Conservation (phyloP, 192 early-diverging fungal species). For the Rhizophagus clarus region DNA sequence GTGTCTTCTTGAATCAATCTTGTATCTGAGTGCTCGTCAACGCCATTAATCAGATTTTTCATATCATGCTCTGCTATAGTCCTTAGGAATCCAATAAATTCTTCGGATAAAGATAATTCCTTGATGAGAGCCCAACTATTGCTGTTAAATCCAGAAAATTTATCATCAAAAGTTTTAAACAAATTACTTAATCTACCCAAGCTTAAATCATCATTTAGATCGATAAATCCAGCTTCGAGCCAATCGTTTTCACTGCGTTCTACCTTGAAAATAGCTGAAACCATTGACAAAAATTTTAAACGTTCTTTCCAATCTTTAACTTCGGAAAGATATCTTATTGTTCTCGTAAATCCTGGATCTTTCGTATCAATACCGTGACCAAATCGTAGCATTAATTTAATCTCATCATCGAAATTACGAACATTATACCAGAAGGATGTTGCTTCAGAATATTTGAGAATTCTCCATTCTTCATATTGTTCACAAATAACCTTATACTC, state of each 20-base stretch:
- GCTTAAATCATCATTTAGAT: not conserved
- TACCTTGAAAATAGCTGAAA: not conserved
- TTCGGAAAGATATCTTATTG: not conserved
- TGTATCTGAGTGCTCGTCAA: conserved; percentile 32
- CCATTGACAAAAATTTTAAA: not conserved
- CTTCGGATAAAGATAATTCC: not conserved
- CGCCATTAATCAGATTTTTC: conserved; percentile 35
- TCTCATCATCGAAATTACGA: not conserved
- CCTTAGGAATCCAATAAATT: not conserved
- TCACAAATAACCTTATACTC: not conserved
- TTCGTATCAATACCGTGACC: not conserved
- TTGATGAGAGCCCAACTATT: not conserved
- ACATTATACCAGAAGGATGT: conserved; percentile 17
- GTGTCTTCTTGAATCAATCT: conserved; percentile 31
- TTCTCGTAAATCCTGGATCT: not conserved
- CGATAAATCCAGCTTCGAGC: not conserved
- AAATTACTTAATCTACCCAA: not conserved
- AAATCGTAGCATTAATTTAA: not conserved
- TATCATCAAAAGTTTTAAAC: not conserved
- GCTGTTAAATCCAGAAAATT: not conserved
- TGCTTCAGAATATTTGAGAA: not conserved
- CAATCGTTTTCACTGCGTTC: not conserved
- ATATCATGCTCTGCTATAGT: conserved; percentile 25
- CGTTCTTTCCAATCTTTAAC: not conserved
- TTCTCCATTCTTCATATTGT: conserved; percentile 14